Base-by-base conservation (phyloP, 192 early-diverging fungal genomes). In the Geosiphon pyriformis region DNA sequence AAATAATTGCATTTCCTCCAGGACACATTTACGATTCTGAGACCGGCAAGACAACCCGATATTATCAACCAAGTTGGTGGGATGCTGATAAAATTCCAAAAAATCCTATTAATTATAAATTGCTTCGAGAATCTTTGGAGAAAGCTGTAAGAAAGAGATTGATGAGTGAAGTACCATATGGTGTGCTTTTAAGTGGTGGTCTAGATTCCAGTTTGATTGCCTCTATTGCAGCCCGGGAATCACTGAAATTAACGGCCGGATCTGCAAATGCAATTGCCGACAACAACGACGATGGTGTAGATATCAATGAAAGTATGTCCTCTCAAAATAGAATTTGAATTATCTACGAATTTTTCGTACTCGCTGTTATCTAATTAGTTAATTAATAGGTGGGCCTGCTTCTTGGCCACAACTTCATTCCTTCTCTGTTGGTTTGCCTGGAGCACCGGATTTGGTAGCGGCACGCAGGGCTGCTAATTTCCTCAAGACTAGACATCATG, bases 111-210 rank as follows among this genome's bases (percentile, higher is more conserved):
- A 82, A 90, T 62, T 94, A 94, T 75, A 83, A 74, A 35, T 51
- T 82, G 29, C 76, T 98, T 66, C 85, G 96, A 25, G 81, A 87
- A 68, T 74, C 92, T 22, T 79, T 98, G 61, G 91, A 92, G 51
- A 86, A 82, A 37, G 85, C 93, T 30, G 94, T 96, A 33, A 88
- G 91, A 76, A 98, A 98, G 83, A 82, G 96, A 65, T 81, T 98
- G 64, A 98, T 98, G 96, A 86, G 88, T 61, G 96, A 98, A 67
- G 96, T 98, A 15, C 96, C 96, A 35, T 98, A 93, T 74, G 96
- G 96, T 70, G 96, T 98, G 34, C 81, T 98, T 63, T 83, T 98
- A 35, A 88, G 85, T 57, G 96, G 96, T 62, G 96, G 96, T 17
- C 79, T 98, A 61, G 96, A 98, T 74, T 97, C 94, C 4, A 88